Percentiles rank a stretch among this genome's conserved stretches.
phyloP scores from a whole-genome alignment of 2,329 filamentous ascomycete genomes.

The Trichoderma endophyticum region DNA sequence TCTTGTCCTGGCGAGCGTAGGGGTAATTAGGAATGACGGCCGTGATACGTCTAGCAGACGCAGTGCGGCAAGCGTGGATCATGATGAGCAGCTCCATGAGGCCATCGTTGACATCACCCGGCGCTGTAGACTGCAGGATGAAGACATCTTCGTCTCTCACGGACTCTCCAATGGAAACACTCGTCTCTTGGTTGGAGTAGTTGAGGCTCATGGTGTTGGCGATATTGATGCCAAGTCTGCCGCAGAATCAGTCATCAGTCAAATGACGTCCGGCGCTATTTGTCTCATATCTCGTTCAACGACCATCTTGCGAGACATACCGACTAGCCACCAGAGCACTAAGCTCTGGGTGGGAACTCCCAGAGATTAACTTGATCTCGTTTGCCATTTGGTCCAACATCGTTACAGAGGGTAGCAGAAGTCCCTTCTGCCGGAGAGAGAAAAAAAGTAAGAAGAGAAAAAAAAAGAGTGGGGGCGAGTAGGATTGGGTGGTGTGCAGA shows the following conservation, averaged over 20 bases:
- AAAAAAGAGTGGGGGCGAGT: constrained; percentile 3
- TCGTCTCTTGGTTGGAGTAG: constrained; percentile 84
- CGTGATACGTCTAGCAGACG: constrained; percentile 80
- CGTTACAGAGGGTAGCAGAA: constrained; percentile 26
- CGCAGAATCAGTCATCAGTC: constrained; percentile 25
- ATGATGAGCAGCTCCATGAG: constrained; percentile 98
- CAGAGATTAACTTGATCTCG: constrained; percentile 52
- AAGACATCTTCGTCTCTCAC: constrained; percentile 98
- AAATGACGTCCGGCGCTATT: background rate
- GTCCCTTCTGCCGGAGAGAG: constrained; percentile 18
- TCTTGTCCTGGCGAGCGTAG: constrained; percentile 96
- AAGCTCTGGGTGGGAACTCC: constrained; percentile 48
- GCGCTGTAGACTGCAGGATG: constrained; percentile 91
- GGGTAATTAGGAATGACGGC: constrained; percentile 95
- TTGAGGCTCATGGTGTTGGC: constrained; percentile 78
- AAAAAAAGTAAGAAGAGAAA: constrained; percentile 16
- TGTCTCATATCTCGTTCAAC: background rate
- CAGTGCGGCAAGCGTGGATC: constrained; percentile 81
- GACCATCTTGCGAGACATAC: constrained; percentile 30
- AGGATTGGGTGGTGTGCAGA: constrained; percentile 10
- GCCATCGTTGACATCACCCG: constrained; percentile 95
- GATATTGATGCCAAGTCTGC: constrained; percentile 71
- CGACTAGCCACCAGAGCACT: constrained; percentile 45
- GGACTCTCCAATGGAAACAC: constrained; percentile 91
- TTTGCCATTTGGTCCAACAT: constrained; percentile 49